Evolutionary conservation across 1,284 basidiomycete genomes (phyloP).

Genomic region (Lentinula novae-zelandiae): DNA sequence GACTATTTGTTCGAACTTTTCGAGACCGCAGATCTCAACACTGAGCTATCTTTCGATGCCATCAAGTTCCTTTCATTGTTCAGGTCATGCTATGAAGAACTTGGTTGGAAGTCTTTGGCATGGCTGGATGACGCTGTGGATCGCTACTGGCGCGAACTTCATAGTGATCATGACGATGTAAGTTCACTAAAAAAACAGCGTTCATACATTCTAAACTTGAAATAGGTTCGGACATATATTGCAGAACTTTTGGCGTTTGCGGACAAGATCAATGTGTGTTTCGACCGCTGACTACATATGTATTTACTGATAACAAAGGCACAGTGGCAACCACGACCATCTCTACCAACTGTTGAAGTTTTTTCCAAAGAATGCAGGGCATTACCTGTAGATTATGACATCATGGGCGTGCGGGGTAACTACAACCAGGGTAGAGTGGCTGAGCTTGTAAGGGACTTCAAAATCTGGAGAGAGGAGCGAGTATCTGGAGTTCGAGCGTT

Average conservation of each 20-base stretch:
- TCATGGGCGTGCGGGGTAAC: conserved; percentile 73
- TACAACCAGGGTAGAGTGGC: conserved; percentile 59
- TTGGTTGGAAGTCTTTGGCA: conserved; percentile 76
- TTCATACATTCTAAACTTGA: neutral
- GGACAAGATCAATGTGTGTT: conserved; percentile 65
- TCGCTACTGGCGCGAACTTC: conserved; percentile 69
- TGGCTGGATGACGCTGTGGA: conserved; percentile 71
- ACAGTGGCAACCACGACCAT: conserved; percentile 67
- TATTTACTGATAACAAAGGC: neutral
- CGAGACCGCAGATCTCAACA: conserved; percentile 64
- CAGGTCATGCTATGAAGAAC: conserved; percentile 64
- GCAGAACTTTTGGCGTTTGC: conserved; percentile 73
- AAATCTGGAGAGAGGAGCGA: conserved; percentile 65
- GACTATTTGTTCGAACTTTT: conserved; percentile 69
- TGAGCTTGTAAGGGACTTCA: conserved; percentile 61
- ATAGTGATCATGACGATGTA: conserved; percentile 79
- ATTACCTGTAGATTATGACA: conserved; percentile 55
- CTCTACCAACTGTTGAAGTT: conserved; percentile 62
- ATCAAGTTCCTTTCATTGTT: conserved; percentile 60
- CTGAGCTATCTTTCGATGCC: conserved; percentile 73
- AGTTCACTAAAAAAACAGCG: conserved; percentile 18
- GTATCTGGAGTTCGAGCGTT: conserved; percentile 72
- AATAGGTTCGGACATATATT: conserved; percentile 66
- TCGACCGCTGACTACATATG: neutral
- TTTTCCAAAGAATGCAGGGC: conserved; percentile 73